A percentile compares a stretch with the other conserved stretches of the same genome.
Conservation (phyloP, 1,284 basidiomycete genomes). For the Volvariella volvacea region DNA sequence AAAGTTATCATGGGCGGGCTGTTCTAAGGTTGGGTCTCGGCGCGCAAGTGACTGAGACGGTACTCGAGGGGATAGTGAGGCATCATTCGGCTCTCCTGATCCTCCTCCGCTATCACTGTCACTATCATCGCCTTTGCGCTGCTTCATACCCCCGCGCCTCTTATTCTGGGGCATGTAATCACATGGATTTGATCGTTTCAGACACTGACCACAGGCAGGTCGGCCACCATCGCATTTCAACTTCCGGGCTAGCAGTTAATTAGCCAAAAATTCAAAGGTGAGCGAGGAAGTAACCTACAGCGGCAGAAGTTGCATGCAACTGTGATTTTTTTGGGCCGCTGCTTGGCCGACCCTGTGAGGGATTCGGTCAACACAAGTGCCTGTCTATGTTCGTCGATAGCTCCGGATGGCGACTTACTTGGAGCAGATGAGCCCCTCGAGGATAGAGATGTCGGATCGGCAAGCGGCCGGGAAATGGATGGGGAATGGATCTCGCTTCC, state of each 20-base stretch:
- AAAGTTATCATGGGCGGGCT: conserved; percentile 30
- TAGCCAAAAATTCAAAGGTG: not conserved
- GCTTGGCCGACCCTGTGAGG: conserved; percentile 34
- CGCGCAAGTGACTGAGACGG: conserved; percentile 51
- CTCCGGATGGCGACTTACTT: conserved; percentile 19
- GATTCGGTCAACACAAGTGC: conserved; percentile 8
- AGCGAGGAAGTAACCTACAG: conserved; percentile 43
- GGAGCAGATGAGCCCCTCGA: conserved; percentile 21
- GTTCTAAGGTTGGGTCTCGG: conserved; percentile 54
- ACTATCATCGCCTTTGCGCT: conserved; percentile 56
- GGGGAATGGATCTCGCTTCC: conserved; percentile 31
- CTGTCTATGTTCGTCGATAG: conserved; percentile 1
- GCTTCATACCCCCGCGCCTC: conserved; percentile 50
- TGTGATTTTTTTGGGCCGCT: conserved; percentile 72
- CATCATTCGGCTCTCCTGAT: conserved; percentile 49
- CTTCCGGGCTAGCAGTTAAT: conserved; percentile 48
- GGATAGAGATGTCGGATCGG: conserved; percentile 27
- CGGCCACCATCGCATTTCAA: conserved; percentile 78
- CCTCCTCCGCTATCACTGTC: conserved; percentile 62
- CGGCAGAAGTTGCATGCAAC: conserved; percentile 83
- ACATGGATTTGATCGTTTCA: conserved; percentile 67
- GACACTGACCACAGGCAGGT: conserved; percentile 71
- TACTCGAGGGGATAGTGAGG: conserved; percentile 60
- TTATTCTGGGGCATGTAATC: conserved; percentile 75
- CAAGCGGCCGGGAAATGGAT: conserved; percentile 30